Evolutionary conservation across 2,329 filamentous ascomycete genomes (phyloP).

Genomic region (Fusarium longipes): DNA sequence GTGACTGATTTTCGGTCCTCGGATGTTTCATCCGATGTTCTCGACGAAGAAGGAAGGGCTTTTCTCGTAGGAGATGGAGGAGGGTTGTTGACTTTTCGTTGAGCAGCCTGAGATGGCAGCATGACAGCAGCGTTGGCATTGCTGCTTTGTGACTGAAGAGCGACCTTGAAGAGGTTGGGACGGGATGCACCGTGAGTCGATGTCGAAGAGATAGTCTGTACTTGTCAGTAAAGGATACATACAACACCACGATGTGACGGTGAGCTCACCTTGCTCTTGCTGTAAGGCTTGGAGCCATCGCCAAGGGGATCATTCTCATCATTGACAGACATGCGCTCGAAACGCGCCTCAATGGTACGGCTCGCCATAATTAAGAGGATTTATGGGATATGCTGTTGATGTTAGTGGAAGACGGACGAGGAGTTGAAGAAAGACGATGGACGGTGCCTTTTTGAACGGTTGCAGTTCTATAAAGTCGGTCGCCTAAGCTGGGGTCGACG

Average conservation of each 20-base stretch:
- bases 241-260: background rate
- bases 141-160: slow-evolving; percentile 81
- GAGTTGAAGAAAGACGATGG: slow-evolving; percentile 26
- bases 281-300: slow-evolving; percentile 65
- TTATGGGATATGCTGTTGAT: slow-evolving; percentile 23
- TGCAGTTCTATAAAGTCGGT: slow-evolving; percentile 17
- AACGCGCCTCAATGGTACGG: slow-evolving; percentile 83
- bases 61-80: slow-evolving; percentile 66
- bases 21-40: slow-evolving; percentile 61
- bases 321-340: slow-evolving; percentile 89
- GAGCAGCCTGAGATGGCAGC: slow-evolving; percentile 73
- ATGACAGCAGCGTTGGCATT: slow-evolving; percentile 74
- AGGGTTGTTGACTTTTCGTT: slow-evolving; percentile 59
- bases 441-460: slow-evolving; percentile 26
- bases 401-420: slow-evolving; percentile 38
- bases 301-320: slow-evolving; percentile 81
- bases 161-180: slow-evolving; percentile 86
- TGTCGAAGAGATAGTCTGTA: slow-evolving; percentile 50
- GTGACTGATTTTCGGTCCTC: slow-evolving; percentile 63
- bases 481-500: slow-evolving; percentile 25
- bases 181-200: slow-evolving; percentile 68
- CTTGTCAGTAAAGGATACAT: slow-evolving; percentile 51
- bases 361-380: slow-evolving; percentile 68
- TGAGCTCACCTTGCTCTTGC: slow-evolving; percentile 79
- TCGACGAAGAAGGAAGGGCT: slow-evolving; percentile 56